phyloP scores from a whole-genome alignment of 2,329 filamentous ascomycete genomes.

The Paramyrothecium sp. region DNA sequence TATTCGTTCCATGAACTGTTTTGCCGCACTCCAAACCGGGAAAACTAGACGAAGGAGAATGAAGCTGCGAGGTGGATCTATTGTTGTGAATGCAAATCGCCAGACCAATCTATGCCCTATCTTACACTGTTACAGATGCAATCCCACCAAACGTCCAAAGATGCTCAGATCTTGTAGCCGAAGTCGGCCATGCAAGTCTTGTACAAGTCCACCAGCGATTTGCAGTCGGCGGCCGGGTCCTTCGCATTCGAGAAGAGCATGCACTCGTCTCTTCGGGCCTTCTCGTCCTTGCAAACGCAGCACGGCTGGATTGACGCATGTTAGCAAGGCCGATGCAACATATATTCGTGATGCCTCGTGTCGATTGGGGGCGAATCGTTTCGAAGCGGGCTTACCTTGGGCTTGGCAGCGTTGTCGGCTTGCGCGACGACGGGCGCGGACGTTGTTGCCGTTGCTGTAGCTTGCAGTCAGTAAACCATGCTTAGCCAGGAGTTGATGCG shows the following conservation, averaged over 20 bases:
- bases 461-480: slow-evolving; percentile 6
- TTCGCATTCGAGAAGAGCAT: slow-evolving; percentile 92
- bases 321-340: slow-evolving; percentile 5
- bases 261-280: slow-evolving; percentile 90
- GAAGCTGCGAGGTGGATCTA: not conserved
- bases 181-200: slow-evolving; percentile 89
- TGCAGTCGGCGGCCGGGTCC: slow-evolving; percentile 82
- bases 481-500: not conserved
- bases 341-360: not conserved
- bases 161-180: slow-evolving; percentile 70
- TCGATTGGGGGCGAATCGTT: slow-evolving; percentile 13
- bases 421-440: slow-evolving; percentile 25
- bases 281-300: slow-evolving; percentile 97
- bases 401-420: slow-evolving; percentile 34
- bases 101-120: not conserved
- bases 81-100: not conserved
- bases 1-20: too few relatives aligned
- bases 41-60: too few relatives aligned
- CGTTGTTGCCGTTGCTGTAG: slow-evolving; percentile 17
- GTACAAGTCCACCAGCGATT: slow-evolving; percentile 80
- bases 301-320: slow-evolving; percentile 64
- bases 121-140: slow-evolving; percentile 14
- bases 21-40: too few relatives aligned
- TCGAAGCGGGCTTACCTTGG: slow-evolving; percentile 36
- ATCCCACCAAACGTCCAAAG: slow-evolving; percentile 8